Conservation (phyloP, 495 filamentous ascomycete species). For the Penicillium bialowiezense region DNA sequence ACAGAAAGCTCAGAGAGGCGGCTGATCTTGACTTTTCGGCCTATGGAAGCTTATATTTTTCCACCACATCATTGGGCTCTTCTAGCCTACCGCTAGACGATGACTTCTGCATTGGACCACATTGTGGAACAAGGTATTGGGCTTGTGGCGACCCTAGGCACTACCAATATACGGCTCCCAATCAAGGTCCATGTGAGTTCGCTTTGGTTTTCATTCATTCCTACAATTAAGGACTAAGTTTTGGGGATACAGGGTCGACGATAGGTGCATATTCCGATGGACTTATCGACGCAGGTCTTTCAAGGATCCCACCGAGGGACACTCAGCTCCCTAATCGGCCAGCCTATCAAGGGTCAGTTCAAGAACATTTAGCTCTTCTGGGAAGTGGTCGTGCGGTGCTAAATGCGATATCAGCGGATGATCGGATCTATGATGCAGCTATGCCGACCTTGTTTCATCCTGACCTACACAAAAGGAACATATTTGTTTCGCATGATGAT, state of each 20-base stretch:
- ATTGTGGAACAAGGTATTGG: conserved; percentile 40
- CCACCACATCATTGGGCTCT: conserved; percentile 14
- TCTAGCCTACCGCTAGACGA: conserved; percentile 24
- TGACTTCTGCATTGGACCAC: conserved; percentile 37
- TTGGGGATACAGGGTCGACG: conserved; percentile 21
- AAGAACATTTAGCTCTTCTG: conserved; percentile 32
- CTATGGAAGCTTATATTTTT: too few relatives aligned
- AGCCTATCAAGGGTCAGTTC: conserved; percentile 29
- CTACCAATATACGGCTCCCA: conserved; percentile 19
- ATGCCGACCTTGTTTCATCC: conserved; percentile 29
- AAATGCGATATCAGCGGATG: conserved; percentile 26
- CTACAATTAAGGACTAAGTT: conserved; percentile 5
- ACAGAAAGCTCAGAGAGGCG: too few relatives aligned
- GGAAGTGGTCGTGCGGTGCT: conserved; percentile 27
- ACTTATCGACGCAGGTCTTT: conserved; percentile 37
- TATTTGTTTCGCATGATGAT: conserved; percentile 42
- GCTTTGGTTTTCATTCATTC: not conserved
- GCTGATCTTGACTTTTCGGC: too few relatives aligned
- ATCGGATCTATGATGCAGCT: conserved; percentile 16
- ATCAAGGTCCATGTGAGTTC: conserved; percentile 39
- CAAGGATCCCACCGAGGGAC: conserved; percentile 26
- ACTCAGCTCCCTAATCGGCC: conserved; percentile 8
- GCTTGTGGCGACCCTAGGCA: conserved; percentile 28
- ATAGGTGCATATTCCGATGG: conserved; percentile 31
- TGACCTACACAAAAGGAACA: conserved; percentile 42